Conservation (phyloP, 2,329 filamentous ascomycete genomes). For the Tolypocladium tundrense region DNA sequence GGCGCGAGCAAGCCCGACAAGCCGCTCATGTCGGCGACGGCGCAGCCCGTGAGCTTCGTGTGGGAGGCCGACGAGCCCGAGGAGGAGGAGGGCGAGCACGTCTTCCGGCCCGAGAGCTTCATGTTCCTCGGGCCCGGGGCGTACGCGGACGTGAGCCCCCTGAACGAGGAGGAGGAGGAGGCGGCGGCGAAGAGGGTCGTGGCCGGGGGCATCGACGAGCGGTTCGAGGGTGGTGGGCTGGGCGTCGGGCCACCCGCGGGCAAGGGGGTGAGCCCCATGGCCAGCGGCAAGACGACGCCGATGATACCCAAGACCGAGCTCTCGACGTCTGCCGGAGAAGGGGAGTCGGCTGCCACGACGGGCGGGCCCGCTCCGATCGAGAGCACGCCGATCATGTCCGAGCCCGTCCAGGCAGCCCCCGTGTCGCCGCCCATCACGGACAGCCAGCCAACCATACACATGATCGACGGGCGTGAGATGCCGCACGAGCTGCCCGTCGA, state of each 20-base stretch:
- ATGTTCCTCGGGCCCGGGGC: conserved; percentile 40
- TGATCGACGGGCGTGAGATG: conserved; percentile 24
- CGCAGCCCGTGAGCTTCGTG: conserved; percentile 19
- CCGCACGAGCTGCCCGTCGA: conserved; percentile 20
- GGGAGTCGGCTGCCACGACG: background rate
- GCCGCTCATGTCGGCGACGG: conserved; percentile 21
- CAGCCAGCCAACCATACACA: conserved; percentile 12
- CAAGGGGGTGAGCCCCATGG: conserved; percentile 18
- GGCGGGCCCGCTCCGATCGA: background rate
- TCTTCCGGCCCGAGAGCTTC: conserved; percentile 42
- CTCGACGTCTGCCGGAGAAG: background rate
- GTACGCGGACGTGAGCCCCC: conserved; percentile 34
- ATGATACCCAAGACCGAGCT: conserved; percentile 10
- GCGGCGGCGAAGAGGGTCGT: conserved; percentile 8
- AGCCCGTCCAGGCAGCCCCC: background rate
- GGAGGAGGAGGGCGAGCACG: conserved; percentile 22
- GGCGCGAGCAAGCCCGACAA: conserved; percentile 3
- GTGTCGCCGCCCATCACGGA: background rate
- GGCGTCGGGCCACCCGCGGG: background rate
- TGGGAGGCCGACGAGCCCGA: conserved; percentile 21
- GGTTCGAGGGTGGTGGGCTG: conserved; percentile 4
- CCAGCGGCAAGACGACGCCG: conserved; percentile 19
- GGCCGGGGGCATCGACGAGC: conserved; percentile 10
- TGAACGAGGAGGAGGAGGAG: conserved; percentile 28
- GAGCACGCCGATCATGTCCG: conserved; percentile 5